phyloP scores from a whole-genome alignment of 345 rosid genomes.

The Brassica napus region DNA sequence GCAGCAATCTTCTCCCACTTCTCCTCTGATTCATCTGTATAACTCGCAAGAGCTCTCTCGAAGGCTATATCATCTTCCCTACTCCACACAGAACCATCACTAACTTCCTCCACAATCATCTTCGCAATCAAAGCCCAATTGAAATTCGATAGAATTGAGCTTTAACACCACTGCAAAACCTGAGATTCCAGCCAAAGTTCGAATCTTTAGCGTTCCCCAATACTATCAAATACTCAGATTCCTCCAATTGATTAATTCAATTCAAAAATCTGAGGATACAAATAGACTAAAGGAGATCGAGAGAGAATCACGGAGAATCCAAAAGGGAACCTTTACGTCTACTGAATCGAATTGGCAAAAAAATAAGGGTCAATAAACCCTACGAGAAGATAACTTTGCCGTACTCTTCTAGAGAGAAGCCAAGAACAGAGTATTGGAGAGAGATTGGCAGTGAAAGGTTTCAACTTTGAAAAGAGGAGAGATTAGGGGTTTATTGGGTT shows the following conservation, averaged over 20 bases:
- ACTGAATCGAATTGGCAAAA: conserved; percentile 47
- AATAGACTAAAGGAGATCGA: not conserved
- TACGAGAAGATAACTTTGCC: not conserved
- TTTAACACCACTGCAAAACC: conserved; percentile 24
- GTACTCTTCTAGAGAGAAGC: conserved; percentile 25
- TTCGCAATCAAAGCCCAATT: conserved; percentile 14
- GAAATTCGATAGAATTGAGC: not conserved
- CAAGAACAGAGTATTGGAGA: conserved; percentile 35
- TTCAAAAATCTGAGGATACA: not conserved
- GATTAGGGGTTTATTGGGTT: conserved; percentile 34
- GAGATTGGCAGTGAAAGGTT: conserved; percentile 31
- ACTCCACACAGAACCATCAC: conserved; percentile 65
- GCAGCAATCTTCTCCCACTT: conserved; percentile 70
- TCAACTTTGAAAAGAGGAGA: conserved; percentile 24
- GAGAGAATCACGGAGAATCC: conserved; percentile 39
- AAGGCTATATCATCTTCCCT: conserved; percentile 89
- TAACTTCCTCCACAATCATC: conserved; percentile 72
- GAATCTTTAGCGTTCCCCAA: conserved; percentile 24
- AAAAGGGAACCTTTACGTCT: conserved; percentile 49
- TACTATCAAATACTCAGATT: conserved; percentile 36
- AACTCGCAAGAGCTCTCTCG: conserved; percentile 77
- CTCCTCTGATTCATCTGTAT: conserved; percentile 65
- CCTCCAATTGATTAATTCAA: not conserved
- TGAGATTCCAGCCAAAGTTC: conserved; percentile 24
- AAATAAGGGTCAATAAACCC: conserved; percentile 16